Evolutionary conservation across 2,329 filamentous ascomycete genomes (phyloP).

Genomic region (Sordariomycetes sp.): DNA sequence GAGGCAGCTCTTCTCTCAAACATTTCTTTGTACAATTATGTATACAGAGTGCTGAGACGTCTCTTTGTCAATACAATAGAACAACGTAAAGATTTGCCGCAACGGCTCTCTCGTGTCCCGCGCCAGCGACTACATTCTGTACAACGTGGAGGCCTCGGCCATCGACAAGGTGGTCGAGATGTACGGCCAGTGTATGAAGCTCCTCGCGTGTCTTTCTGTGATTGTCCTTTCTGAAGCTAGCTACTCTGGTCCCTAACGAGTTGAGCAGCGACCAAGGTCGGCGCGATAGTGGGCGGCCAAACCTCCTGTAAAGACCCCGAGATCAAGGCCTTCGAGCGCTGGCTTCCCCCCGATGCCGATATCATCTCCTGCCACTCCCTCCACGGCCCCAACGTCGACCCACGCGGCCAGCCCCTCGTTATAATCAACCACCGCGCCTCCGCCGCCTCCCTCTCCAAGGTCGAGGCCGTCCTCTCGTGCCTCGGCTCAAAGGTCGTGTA

Average conservation of each 20-base stretch:
- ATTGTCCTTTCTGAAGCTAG: background rate
- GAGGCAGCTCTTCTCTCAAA: constrained; percentile 5
- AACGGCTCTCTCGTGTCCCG: constrained; percentile 95
- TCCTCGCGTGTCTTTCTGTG: background rate
- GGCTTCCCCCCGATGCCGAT: constrained; percentile 78
- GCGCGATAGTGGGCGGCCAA: constrained; percentile 91
- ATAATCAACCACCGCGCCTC: constrained; percentile 87
- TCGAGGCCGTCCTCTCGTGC: constrained; percentile 70
- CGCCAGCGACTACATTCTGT: constrained; percentile 96
- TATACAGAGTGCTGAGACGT: constrained; percentile 15
- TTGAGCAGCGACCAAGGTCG: constrained; percentile 70
- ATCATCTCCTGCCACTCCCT: constrained; percentile 95
- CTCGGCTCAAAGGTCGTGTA: constrained; percentile 78
- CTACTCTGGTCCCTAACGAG: constrained; percentile 2
- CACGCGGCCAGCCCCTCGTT: constrained; percentile 80
- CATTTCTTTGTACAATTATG: background rate
- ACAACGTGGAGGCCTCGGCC: constrained; percentile 89
- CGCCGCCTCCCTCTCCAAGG: constrained; percentile 59
- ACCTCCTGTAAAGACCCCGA: constrained; percentile 98
- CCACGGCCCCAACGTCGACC: constrained; percentile 82
- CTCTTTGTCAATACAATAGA: constrained; percentile 27
- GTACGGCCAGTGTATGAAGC: constrained; percentile 72
- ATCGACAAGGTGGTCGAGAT: constrained; percentile 78
- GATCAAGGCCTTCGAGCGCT: constrained; percentile 80
- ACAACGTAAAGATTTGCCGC: constrained; percentile 72